Evolutionary conservation across 2,329 filamentous ascomycete genomes (phyloP), one percentile per base, ranked within the genome.

Genomic region (Gaeumannomyces tritici): DNA sequence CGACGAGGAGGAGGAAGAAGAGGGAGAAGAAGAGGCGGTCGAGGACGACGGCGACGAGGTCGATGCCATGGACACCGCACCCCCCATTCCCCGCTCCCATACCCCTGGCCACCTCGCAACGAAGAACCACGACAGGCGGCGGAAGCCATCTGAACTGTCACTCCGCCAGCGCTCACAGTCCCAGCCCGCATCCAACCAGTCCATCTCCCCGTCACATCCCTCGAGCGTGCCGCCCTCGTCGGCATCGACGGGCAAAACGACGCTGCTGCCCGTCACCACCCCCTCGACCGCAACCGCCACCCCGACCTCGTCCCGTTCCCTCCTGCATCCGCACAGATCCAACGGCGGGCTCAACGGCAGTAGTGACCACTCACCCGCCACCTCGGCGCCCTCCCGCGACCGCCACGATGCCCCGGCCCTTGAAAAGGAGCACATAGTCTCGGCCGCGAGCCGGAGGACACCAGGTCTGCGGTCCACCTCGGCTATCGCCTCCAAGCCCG

Each of bases 71-170:
- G 74, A 75, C 64, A 73, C 70, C 62, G 69, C 69, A 24, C 62
- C 72, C 65, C 73, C 78, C 59, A 70, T 82, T 57, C 75, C 78
- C 31, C 79, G 84, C 66, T 86, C 80, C 69, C 84, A 87, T 70
- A 87, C 84, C 1, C 84, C 84, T 1, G 83, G 84, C 63, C 83
- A 86, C 68, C 77, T 87, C 55, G 75, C 85, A 15, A 80, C 81
- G 66, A 86, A 82, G 74, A 84, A 81, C 73, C 79, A 81, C 64
- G 77, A 79, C 62, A 76, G 76, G 64, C 77, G 79, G 63, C 76
- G 78, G 61, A 83, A 80, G 66, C 72, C 79, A 31, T 79, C 82
- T 29, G 82, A 85, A 62, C 73, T 81, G 51, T 74, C 81, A 57
- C 77, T 83, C 63, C 80, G 83, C 29, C 79, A 83, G 65, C 80